Percentiles rank a stretch among this genome's conserved stretches.
These are phyloP conservation scores for Saccharomycopsis synnaedendra DNA, from an alignment of 805 yeast species.

Conservation along the genomic window DNA sequence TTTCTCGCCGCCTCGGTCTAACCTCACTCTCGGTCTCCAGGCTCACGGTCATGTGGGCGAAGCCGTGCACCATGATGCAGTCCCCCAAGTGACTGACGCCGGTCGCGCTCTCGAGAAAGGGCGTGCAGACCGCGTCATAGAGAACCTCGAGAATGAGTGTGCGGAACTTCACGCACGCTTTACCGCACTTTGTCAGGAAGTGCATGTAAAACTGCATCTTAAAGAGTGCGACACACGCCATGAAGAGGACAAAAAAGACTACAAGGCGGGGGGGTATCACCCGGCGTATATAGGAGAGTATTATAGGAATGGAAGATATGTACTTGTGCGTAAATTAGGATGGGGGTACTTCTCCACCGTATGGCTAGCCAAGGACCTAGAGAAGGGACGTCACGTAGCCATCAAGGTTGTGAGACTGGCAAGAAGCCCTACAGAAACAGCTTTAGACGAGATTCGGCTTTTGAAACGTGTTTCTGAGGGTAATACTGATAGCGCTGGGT, in stretches of 20 bases:
- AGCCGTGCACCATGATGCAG: too few relatives aligned
- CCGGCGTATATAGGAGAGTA: slow-evolving; percentile 47
- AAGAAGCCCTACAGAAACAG: slow-evolving; percentile 46
- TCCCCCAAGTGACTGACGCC: neutral
- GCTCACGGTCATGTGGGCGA: too few relatives aligned
- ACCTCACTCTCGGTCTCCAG: too few relatives aligned
- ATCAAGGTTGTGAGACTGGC: slow-evolving; percentile 50
- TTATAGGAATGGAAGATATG: slow-evolving; percentile 32
- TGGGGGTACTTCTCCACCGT: slow-evolving; percentile 69
- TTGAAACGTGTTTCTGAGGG: slow-evolving; percentile 26
- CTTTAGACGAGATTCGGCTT: slow-evolving; percentile 47
- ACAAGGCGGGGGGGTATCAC: slow-evolving; percentile 53
- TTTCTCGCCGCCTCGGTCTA: too few relatives aligned
- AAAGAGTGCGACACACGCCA: slow-evolving; percentile 6
- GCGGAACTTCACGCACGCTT: slow-evolving; percentile 1
- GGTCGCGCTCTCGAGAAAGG: neutral
- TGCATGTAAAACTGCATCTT: neutral
- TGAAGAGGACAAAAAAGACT: slow-evolving; percentile 44
- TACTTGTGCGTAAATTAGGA: slow-evolving; percentile 45
- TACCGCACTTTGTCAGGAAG: neutral
- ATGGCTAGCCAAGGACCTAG: slow-evolving; percentile 44
- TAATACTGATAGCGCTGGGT: slow-evolving; percentile 33
- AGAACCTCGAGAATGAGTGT: slow-evolving; percentile 11
- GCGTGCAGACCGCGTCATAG: slow-evolving; percentile 7
- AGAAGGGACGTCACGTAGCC: slow-evolving; percentile 38